Evolutionary conservation across 441 rosid species (phyloP).

Genomic region (Syzygium malaccense): DNA sequence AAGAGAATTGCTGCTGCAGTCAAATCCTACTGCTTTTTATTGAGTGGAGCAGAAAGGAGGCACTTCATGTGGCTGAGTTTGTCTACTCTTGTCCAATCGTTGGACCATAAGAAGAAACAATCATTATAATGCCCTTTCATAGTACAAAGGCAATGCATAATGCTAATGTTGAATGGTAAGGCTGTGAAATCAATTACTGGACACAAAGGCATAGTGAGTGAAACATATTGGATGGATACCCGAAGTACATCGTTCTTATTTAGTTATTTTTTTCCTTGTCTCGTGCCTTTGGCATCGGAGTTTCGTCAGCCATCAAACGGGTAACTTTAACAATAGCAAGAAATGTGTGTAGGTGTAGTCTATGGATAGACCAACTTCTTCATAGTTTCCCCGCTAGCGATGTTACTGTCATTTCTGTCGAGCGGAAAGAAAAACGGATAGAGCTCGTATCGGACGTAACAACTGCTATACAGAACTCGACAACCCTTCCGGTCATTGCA

Average conservation of each 20-base stretch:
- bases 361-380: neutral
- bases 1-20: neutral
- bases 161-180: neutral
- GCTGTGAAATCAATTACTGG: neutral
- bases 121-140: neutral
- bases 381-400: neutral
- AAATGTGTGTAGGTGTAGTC: neutral
- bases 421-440: conserved; percentile 75
- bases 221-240: neutral
- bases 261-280: neutral
- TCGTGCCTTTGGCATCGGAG: neutral
- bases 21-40: neutral
- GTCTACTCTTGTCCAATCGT: neutral
- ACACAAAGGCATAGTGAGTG: neutral
- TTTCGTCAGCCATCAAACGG: neutral
- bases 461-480: conserved; percentile 60
- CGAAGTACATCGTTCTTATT: neutral
- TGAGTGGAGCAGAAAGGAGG: neutral
- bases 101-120: neutral
- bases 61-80: neutral
- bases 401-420: conserved; percentile 7
- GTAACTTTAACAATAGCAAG: neutral
- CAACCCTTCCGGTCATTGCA: conserved; percentile 56
- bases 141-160: neutral
- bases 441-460: conserved; percentile 62